Evolutionary conservation across 495 filamentous ascomycete species (phyloP), one percentile per base, ranked within the genome.

Genomic region (Neurospora sp.): DNA sequence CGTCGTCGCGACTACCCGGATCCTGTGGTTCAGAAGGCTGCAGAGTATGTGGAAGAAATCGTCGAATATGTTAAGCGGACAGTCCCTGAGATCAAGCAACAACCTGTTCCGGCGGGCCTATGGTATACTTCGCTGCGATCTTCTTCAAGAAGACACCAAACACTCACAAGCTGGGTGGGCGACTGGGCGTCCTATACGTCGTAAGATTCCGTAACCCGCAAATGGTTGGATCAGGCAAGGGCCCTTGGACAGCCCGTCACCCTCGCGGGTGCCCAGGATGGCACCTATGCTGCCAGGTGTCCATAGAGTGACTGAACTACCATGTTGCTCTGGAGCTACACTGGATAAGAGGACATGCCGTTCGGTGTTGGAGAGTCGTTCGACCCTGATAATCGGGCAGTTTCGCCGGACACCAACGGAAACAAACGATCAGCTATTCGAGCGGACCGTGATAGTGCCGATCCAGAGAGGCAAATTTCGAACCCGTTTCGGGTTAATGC

Each of bases 181-280:
- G 94, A 97, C 80, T 5, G 35, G 96, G 96, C 83, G 94, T 98
- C 80, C 91, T 98, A 86, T 99, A 99, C 91, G 94, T 98, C 86
- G 93, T 99, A 96, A 96, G 96, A 98, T 88, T 97, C 95, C 88
- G 94, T 99, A 91, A 94, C 94, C 82, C 93, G 96, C 84, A 93
- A 95, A 85, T 99, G 96, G 94, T 89, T 97, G 89, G 95, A 99
- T 83, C 91, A 93, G 82, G 96, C 96, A 75, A 94, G 93, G 83
- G 90, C 90, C 76, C 88, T 91, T 75, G 93, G 93, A 74, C 94
- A 98, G 82, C 86, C 90, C 73, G 86, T 94, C 79, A 92, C 91
- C 80, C 88, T 87, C 77, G 35, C 35, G 35, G 85, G 88, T 79
- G 92, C 94, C 74, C 87, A 89, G 74, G 93, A 97, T 85, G 96